Conservation (phyloP, 768 basidiomycete species). For the Cystobasidium ongulense region DNA sequence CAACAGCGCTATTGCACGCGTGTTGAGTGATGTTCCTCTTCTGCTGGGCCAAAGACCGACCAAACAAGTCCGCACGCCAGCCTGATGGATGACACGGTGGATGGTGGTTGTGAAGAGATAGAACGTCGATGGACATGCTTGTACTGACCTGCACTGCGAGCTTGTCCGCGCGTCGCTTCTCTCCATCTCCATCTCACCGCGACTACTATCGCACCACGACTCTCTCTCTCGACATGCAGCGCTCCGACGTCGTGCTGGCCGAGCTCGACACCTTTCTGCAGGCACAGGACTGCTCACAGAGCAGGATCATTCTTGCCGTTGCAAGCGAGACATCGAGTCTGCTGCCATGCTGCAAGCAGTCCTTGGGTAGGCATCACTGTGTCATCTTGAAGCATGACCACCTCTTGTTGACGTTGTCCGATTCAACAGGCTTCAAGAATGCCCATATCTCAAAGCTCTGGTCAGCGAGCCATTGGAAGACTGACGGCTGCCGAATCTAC, state of each 20-base stretch:
- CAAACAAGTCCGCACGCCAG: no score
- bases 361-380: neutral
- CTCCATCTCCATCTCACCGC: neutral
- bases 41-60: no score
- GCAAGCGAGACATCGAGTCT: conserved; percentile 5
- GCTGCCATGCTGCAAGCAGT: conserved; percentile 23
- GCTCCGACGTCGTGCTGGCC: neutral
- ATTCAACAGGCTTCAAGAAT: conserved; percentile 21
- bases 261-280: neutral
- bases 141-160: neutral
- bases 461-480: conserved; percentile 27
- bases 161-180: no score
- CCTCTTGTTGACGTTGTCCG: neutral
- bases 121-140: neutral
- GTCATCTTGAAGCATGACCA: neutral
- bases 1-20: no score
- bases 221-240: neutral
- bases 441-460: conserved; percentile 21
- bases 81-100: no score
- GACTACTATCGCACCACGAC: neutral
- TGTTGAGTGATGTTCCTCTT: no score
- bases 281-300: neutral
- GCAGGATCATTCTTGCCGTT: neutral
- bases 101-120: no score
- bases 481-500: conserved; percentile 8